Percentiles rank a stretch among this genome's conserved stretches.
These are phyloP conservation scores for Furcasterigmium furcatum DNA, from an alignment of 2,329 filamentous ascomycete species.

Conservation along the genomic window DNA sequence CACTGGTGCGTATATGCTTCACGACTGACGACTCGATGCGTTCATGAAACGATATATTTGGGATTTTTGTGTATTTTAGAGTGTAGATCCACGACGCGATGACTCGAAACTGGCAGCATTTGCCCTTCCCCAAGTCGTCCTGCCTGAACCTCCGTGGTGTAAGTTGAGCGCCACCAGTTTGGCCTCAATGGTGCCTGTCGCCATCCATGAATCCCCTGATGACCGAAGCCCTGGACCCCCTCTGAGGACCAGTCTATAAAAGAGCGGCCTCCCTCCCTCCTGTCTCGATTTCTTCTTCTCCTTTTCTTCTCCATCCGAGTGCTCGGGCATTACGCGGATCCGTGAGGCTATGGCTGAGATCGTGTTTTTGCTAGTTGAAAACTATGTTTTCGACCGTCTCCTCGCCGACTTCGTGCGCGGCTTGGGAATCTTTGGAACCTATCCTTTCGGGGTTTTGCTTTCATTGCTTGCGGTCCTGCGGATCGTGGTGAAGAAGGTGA, in stretches of 20 bases:
- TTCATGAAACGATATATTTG: neutral
- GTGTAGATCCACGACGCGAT: too few species aligned
- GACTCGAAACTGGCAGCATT: too few species aligned
- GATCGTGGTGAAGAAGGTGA: neutral
- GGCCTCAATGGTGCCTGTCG: too few species aligned
- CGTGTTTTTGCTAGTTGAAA: slow-evolving; percentile 88
- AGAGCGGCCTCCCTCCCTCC: neutral
- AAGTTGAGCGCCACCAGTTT: too few species aligned
- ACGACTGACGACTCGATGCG: neutral
- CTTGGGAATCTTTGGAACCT: slow-evolving; percentile 83
- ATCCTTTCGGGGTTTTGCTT: neutral
- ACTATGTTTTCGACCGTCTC: slow-evolving; percentile 73
- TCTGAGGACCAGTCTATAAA: too few species aligned
- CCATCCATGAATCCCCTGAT: too few species aligned
- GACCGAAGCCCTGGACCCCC: too few species aligned
- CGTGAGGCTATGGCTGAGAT: slow-evolving; percentile 85
- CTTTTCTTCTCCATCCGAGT: slow-evolving; percentile 55
- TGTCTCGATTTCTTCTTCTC: slow-evolving; percentile 21
- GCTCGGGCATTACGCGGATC: slow-evolving; percentile 76
- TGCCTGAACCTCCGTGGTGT: too few species aligned
- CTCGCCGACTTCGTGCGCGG: slow-evolving; percentile 60
- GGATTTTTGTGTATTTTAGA: neutral
- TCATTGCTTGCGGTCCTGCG: neutral
- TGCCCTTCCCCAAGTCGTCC: too few species aligned
- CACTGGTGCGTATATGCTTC: slow-evolving; percentile 4